Base-by-base conservation (phyloP, 495 filamentous ascomycete species). In the Gamarada debralockiae region DNA sequence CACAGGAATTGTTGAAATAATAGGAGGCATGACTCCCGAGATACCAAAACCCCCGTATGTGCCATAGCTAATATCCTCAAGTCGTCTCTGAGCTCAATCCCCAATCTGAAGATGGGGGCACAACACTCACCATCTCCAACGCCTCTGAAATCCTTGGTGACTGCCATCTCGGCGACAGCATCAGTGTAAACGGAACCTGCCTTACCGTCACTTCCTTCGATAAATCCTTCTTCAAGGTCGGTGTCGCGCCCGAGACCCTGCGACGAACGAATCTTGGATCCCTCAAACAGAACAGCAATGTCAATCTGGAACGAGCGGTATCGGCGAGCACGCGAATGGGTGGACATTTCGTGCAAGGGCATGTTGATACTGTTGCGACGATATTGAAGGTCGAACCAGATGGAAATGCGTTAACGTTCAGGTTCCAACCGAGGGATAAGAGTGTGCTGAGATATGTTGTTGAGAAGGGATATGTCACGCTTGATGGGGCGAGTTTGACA, bases 401-500 rank as follows among this genome's bases (percentile, higher is more conserved):
- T 70, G 89, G 90, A 38, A 95, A 97, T 67, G 86, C 91, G 1
- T 59, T 95, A 31, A 92, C 88, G 2, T 82, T 97, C 58, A 77
- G 92, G n/a, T 80, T 98, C 55, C 69, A 76, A 65, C 90, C 92
- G 7, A 73, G 77, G 22, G 82, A 87, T 31, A 71, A 57, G 25
- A 73, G 13, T 12, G 80, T 95, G 34, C 62, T 97, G 67, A 71
- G 81, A 42, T 97, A 96, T 63, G 76, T 99, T 18, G 91, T 99
- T 2, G 87, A 93, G 75, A 99, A 99, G 78, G 95, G 95, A 17
- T 99, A 90, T 67, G 82, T 99, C 25, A 89, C 90, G 37, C 76
- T 99, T 39, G 95, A 99, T 68, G 95, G 95, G n/a, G 90, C 93
- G 25, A 96, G 91, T 64, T 70, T 99, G 74, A 99, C 95, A 0